Evolutionary conservation across 306 rosid genomes (phyloP).

Genomic region (Sophora flavescens): DNA sequence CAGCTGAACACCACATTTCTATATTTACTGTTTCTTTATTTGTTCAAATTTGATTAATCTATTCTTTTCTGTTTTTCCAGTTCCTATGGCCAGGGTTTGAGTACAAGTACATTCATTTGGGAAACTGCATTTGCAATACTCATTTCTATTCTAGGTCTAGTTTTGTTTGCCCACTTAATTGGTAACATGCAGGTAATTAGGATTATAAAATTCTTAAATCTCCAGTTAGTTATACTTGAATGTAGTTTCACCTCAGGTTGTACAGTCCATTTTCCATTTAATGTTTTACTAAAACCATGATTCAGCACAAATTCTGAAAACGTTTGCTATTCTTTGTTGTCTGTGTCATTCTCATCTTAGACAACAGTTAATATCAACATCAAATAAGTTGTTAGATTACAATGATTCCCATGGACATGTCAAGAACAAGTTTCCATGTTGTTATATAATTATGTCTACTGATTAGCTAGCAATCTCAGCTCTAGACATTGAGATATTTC

Average conservation of each 20-base stretch:
- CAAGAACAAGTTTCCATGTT: background rate
- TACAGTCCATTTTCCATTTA: background rate
- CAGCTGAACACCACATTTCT: slow-evolving; percentile 25
- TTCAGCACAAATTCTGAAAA: slow-evolving; percentile 8
- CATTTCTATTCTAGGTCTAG: slow-evolving; percentile 80
- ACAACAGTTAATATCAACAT: slow-evolving; percentile 1
- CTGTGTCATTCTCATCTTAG: background rate
- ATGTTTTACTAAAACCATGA: slow-evolving; percentile 14
- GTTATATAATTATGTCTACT: background rate
- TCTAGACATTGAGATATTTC: background rate
- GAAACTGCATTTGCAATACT: slow-evolving; percentile 89
- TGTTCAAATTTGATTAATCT: slow-evolving; percentile 30
- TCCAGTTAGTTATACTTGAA: background rate
- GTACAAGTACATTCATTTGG: slow-evolving; percentile 71
- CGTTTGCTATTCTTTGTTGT: background rate
- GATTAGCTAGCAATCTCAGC: background rate
- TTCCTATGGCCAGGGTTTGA: slow-evolving; percentile 79
- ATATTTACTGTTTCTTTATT: slow-evolving; percentile 24
- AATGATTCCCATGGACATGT: slow-evolving; percentile 7
- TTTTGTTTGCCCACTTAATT: slow-evolving; percentile 89
- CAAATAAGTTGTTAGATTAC: background rate
- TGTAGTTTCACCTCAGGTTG: background rate
- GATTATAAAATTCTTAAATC: background rate
- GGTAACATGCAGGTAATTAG: slow-evolving; percentile 94
- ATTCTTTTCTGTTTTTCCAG: slow-evolving; percentile 54